Evolutionary conservation across 1,284 basidiomycete species (phyloP).

Genomic region (Papiliotrema laurentii): DNA sequence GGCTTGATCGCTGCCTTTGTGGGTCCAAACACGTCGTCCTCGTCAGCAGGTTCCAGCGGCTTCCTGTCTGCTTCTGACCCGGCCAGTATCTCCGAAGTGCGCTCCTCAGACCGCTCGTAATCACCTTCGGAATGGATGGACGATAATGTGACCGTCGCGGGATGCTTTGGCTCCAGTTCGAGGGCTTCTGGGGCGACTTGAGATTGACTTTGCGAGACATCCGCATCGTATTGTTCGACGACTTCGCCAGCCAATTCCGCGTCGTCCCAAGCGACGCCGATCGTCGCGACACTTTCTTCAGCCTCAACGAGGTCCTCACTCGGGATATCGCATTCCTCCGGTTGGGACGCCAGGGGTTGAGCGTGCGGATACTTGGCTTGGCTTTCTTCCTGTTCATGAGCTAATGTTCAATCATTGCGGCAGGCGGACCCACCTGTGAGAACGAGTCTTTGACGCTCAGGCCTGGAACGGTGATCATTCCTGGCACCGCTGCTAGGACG

Average conservation of each 20-base stretch:
- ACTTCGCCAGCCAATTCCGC: background rate
- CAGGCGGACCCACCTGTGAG: slow-evolving; percentile 11
- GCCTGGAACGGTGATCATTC: slow-evolving; percentile 30
- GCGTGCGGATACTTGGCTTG: slow-evolving; percentile 19
- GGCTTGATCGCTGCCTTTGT: slow-evolving; percentile 4
- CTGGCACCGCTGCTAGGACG: slow-evolving; percentile 29
- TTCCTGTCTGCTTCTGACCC: too few species aligned
- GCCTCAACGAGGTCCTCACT: slow-evolving; percentile 1
- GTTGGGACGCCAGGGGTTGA: background rate
- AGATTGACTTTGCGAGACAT: slow-evolving; percentile 20
- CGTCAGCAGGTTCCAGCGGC: too few species aligned
- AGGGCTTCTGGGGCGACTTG: background rate
- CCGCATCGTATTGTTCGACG: slow-evolving; percentile 28
- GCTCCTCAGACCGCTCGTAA: too few species aligned
- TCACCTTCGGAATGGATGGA: background rate
- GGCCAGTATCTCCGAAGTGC: too few species aligned
- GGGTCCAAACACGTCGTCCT: slow-evolving; percentile 32
- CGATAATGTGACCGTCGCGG: background rate
- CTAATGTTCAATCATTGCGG: background rate
- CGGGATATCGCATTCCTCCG: too few species aligned
- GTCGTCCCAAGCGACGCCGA: background rate
- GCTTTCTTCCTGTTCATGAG: slow-evolving; percentile 23
- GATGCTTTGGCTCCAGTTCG: slow-evolving; percentile 3
- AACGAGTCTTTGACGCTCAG: slow-evolving; percentile 12
- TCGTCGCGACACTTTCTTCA: background rate